phyloP scores from a whole-genome alignment of 768 basidiomycete genomes.

The Sarcodon aspratus region DNA sequence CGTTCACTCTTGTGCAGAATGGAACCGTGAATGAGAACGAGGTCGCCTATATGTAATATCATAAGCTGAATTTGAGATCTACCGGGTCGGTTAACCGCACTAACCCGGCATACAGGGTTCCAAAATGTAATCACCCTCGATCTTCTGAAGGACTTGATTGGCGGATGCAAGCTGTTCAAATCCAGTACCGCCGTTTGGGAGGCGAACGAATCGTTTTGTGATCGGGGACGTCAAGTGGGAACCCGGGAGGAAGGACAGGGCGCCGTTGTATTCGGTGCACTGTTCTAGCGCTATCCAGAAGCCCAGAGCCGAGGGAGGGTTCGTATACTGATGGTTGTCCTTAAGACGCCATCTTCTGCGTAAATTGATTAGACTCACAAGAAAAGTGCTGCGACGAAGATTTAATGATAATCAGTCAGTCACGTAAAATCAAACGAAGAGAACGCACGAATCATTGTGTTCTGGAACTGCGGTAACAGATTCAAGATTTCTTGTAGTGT shows the following conservation, averaged over 20 bases:
- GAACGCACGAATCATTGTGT: constrained; percentile 85
- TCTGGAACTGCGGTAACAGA: constrained; percentile 48
- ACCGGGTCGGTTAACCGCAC: background rate
- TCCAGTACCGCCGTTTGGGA: constrained; percentile 68
- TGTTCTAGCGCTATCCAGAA: constrained; percentile 95
- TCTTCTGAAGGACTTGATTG: constrained; percentile 15
- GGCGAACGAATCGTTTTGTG: constrained; percentile 77
- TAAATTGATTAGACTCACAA: constrained; percentile 20
- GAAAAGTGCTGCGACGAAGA: constrained; percentile 44
- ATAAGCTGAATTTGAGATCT: background rate
- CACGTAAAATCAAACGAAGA: background rate
- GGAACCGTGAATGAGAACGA: constrained; percentile 89
- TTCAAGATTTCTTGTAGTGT: background rate
- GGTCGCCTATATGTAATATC: constrained; percentile 43
- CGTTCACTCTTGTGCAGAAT: constrained; percentile 88
- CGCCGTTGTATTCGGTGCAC: constrained; percentile 76
- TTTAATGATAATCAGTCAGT: background rate
- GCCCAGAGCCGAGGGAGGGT: constrained; percentile 85
- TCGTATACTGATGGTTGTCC: constrained; percentile 56
- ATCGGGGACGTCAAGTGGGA: constrained; percentile 72
- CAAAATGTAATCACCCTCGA: constrained; percentile 44
- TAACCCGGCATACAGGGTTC: constrained; percentile 68
- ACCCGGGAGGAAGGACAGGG: constrained; percentile 82
- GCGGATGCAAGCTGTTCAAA: constrained; percentile 54
- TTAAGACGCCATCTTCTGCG: constrained; percentile 3